Conservation (phyloP, 2,329 filamentous ascomycete genomes). For the Thielaviopsis ethacetica region DNA sequence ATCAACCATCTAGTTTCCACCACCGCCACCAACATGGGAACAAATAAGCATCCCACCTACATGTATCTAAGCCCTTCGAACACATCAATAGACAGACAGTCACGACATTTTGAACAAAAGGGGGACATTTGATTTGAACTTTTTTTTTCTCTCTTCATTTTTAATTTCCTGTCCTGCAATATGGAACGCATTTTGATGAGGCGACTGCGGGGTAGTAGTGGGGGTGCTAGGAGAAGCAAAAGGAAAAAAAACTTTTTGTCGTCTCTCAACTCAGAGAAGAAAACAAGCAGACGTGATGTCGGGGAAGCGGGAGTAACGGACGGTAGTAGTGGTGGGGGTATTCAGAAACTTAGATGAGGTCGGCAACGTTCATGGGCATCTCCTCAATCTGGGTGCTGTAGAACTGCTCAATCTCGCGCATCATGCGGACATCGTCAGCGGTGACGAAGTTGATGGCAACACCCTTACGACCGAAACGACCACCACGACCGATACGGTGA, state of each 20-base stretch:
- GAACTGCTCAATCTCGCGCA: slow-evolving; percentile 99
- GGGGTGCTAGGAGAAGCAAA: background rate
- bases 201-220: background rate
- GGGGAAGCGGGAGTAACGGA: background rate
- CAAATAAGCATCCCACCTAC: background rate
- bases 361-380: slow-evolving; percentile 93
- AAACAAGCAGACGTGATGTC: background rate
- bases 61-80: background rate
- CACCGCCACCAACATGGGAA: background rate
- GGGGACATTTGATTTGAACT: slow-evolving; percentile 7
- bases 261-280: background rate
- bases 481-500: slow-evolving; percentile 97
- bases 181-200: slow-evolving; percentile 1
- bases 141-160: slow-evolving; percentile 12
- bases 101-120: background rate
- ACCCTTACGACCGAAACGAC: slow-evolving; percentile 99
- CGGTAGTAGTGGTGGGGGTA: background rate
- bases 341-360: slow-evolving; percentile 44
- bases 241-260: slow-evolving; percentile 1
- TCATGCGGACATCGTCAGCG: slow-evolving; percentile 97
- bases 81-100: background rate
- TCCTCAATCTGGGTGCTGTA: slow-evolving; percentile 99
- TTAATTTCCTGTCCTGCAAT: slow-evolving; percentile 9
- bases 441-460: slow-evolving; percentile 99
- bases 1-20: background rate